Percentiles rank a stretch among this genome's conserved stretches.
These are phyloP conservation scores for Pyropia haitanensis DNA, from an alignment of 23 red algal genomes.

Conservation along the genomic window DNA sequence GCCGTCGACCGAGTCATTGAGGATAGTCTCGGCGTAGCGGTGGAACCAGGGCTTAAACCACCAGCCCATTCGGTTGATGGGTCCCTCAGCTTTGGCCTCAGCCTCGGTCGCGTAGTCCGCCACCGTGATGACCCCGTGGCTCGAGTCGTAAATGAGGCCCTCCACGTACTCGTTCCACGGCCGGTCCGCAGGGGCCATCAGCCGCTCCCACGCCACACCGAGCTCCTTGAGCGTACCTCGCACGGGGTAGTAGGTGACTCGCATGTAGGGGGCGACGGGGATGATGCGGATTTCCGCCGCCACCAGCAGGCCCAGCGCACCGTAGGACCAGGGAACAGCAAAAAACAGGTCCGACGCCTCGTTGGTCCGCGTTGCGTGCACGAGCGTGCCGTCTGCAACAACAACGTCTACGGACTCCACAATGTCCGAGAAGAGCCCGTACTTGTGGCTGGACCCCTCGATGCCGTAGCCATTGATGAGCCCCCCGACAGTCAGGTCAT, in stretches of 20 bases:
- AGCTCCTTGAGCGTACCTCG: constrained; percentile 32
- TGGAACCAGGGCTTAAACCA: constrained; percentile 70
- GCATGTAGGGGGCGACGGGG: constrained; percentile 38
- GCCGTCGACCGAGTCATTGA: constrained; percentile 27
- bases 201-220: constrained; percentile 37
- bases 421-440: constrained; percentile 56
- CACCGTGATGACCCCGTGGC: constrained; percentile 35
- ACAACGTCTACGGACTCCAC: constrained; percentile 49
- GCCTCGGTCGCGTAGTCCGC: constrained; percentile 34
- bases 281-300: constrained; percentile 49
- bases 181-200: constrained; percentile 36
- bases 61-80: constrained; percentile 29
- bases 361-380: constrained; percentile 36
- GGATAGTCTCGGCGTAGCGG: constrained; percentile 40
- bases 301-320: constrained; percentile 47
- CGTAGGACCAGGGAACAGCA: constrained; percentile 64
- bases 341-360: constrained; percentile 39
- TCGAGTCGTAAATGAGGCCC: constrained; percentile 33
- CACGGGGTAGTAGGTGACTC: constrained; percentile 46
- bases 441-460: constrained; percentile 63
- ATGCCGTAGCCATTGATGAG: constrained; percentile 51
- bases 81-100: constrained; percentile 13
- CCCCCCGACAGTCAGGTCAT: constrained; percentile 61
- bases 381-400: constrained; percentile 12
- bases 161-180: constrained; percentile 59